Percentiles rank a stretch among this genome's conserved stretches.
These are phyloP conservation scores for Chlamydomonas incerta DNA, from an alignment of 139 green algal genomes.

Conservation along the genomic window DNA sequence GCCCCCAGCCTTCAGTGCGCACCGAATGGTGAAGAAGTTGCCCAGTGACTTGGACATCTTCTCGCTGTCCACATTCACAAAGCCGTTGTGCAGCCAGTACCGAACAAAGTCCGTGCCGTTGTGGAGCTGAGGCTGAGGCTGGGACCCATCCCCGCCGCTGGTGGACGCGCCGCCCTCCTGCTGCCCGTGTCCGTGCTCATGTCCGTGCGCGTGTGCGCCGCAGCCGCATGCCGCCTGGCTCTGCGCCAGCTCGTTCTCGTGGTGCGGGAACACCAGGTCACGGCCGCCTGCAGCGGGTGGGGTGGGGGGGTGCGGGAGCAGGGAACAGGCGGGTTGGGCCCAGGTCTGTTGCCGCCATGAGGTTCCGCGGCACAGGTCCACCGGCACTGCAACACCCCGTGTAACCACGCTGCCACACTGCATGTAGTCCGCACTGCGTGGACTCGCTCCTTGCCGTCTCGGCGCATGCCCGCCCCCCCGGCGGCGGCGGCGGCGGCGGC, in stretches of 20 bases:
- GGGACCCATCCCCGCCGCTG: background rate
- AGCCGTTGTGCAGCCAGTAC: constrained; percentile 98
- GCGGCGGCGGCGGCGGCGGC: too few species aligned
- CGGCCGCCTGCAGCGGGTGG: constrained; percentile 57
- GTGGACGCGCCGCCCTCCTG: background rate
- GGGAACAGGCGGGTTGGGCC: too few species aligned
- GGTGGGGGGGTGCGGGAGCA: too few species aligned
- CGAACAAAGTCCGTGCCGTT: constrained; percentile 79
- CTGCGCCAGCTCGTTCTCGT: constrained; percentile 98
- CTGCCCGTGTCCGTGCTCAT: background rate
- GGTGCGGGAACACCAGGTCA: constrained; percentile 95
- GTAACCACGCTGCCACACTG: too few species aligned
- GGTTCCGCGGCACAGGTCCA: too few species aligned
- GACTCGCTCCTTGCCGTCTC: too few species aligned
- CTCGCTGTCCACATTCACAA: constrained; percentile 95
- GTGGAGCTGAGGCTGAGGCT: constrained; percentile 22
- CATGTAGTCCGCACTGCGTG: too few species aligned
- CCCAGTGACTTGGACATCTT: constrained; percentile 98
- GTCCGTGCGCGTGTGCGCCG: constrained; percentile 4
- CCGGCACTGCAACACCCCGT: too few species aligned
- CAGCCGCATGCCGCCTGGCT: constrained; percentile 61
- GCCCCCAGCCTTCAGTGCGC: too few species aligned
- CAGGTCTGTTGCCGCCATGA: too few species aligned
- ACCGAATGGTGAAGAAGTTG: constrained; percentile 99
- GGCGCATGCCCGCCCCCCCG: too few species aligned